phyloP scores from a whole-genome alignment of 371 early-diverging fungal genomes.

The Sporodiniella umbellata region DNA sequence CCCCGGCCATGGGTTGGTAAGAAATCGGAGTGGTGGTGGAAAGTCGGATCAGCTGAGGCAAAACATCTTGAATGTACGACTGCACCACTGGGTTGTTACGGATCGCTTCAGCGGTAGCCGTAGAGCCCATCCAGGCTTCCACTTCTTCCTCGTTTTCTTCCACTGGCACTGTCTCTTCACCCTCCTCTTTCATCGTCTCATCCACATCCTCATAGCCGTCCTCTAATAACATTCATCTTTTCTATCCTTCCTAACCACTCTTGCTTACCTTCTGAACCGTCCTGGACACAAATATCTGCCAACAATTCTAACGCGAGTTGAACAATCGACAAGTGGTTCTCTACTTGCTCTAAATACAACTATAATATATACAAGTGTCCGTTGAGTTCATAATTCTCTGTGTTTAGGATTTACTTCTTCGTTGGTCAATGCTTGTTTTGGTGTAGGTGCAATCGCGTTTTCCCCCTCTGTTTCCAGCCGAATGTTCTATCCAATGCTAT shows the following conservation, averaged over 20 bases:
- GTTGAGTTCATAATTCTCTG: background rate
- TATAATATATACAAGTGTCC: conserved; percentile 3
- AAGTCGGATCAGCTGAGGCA: conserved; percentile 55
- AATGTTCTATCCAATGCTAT: background rate
- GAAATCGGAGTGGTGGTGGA: conserved; percentile 55
- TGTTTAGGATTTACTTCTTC: conserved; percentile 46
- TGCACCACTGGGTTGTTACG: conserved; percentile 45
- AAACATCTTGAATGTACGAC: conserved; percentile 44
- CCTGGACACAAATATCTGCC: conserved; percentile 76
- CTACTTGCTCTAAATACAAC: conserved; percentile 42
- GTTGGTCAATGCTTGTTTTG: conserved; percentile 45
- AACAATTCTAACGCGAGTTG: conserved; percentile 81
- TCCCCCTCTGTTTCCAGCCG: conserved; percentile 22
- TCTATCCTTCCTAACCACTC: too few species aligned
- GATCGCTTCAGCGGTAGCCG: conserved; percentile 5
- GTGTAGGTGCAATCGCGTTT: conserved; percentile 40
- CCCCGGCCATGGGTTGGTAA: conserved; percentile 34
- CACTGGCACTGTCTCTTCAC: conserved; percentile 36
- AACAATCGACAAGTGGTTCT: conserved; percentile 60
- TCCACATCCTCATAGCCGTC: conserved; percentile 54
- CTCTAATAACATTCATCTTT: conserved; percentile 7
- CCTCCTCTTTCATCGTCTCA: conserved; percentile 46
- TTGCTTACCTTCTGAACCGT: conserved; percentile 42
- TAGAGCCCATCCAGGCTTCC: conserved; percentile 17
- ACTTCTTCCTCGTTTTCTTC: conserved; percentile 35